Base-by-base conservation (phyloP, 2,329 filamentous ascomycete genomes). In the Lomentospora prolificans region DNA sequence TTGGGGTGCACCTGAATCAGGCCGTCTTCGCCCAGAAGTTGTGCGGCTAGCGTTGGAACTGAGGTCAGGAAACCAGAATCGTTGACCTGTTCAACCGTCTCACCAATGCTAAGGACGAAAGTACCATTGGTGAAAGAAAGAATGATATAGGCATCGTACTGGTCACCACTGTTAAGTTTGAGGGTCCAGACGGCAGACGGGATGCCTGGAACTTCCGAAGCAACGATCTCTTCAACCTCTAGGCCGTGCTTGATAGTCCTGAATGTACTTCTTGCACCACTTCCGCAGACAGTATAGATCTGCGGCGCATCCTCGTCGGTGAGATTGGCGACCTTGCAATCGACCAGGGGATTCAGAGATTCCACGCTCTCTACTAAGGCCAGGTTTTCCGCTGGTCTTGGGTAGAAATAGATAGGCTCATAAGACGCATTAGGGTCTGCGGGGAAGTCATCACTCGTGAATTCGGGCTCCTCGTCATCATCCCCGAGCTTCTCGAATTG, bases 401-500 rank as follows among this genome's bases (percentile, higher is more conserved):
- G 89, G 55, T 86, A 81, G 72, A 99, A 99, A 70, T 89, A 97
- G 2, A 89, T 82, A 0, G 91, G 88, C 2, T 48, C 44, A 61
- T 90, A 90, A 0, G 83, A 72, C 17, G 86, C 83, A 5, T 76
- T 77, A 0, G 87, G 82, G 63, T 96, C 90, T 0, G 85, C 79
- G 0, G 90, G 85, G 61, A 87, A 96, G 60, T 87, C 78, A 55
- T 94, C 89, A 69, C 91, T 96, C 25, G 77, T 79, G 64, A 91
- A 96, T 65, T 96, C 87, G 1, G 84, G 78, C 69, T 97, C 90
- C 2, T 95, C 87, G 59, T 95, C 90, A 63, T 97, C 92, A 60
- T 99, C 94, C 44, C 92, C 95, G 5, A 99, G 82, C 65, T 96
- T 95, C 68, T 96, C 90, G 60, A 99, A 95, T 67, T 97, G 92